A percentile compares a stretch with the other conserved stretches of the same genome.
phyloP scores from a whole-genome alignment of 208 protist species.

The Naegleria fowleri region DNA sequence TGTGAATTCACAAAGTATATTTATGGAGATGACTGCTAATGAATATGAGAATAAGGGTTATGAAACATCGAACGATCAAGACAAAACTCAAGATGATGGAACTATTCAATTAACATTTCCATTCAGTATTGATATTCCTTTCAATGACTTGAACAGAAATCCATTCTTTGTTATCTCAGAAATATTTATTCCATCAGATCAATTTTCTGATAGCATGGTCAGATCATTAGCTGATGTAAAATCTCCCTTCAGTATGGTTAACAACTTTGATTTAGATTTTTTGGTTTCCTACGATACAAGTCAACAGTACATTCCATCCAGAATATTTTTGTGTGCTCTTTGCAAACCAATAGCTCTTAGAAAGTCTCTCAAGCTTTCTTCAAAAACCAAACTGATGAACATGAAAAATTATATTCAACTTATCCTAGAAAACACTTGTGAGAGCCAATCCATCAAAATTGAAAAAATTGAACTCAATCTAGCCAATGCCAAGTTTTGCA shows the following conservation, averaged over 20 bases:
- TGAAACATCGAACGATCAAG: neutral
- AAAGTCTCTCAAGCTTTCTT: neutral
- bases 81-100: neutral
- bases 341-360: neutral
- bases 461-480: neutral
- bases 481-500: neutral
- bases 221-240: neutral
- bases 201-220: neutral
- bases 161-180: neutral
- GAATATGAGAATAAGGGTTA: neutral
- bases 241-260: neutral
- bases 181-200: neutral
- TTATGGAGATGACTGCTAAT: neutral
- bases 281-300: neutral
- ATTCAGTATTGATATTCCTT: neutral
- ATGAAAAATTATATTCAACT: conserved; percentile 11
- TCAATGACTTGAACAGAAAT: neutral
- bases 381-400: neutral
- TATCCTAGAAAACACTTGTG: neutral
- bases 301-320: neutral
- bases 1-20: neutral
- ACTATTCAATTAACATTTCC: neutral
- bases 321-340: neutral
- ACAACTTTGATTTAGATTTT: neutral
- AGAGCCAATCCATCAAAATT: neutral